Evolutionary conservation across 306 rosid species (phyloP).

Genomic region (Fragaria vesca): DNA sequence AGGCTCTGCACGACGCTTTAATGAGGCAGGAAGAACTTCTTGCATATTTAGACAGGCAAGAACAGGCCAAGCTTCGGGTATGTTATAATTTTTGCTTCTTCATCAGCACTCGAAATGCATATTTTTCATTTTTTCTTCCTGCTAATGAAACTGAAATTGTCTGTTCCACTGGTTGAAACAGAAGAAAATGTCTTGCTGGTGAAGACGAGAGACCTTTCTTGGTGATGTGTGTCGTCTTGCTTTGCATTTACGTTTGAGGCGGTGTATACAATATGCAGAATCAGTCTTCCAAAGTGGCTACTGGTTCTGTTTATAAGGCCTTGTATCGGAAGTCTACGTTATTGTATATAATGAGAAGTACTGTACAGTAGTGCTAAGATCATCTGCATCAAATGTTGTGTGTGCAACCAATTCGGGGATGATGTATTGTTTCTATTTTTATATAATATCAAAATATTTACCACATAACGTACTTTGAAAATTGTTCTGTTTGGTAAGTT

Average conservation of each 20-base stretch:
- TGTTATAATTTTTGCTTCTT: conserved; percentile 20
- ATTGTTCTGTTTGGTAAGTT: not conserved
- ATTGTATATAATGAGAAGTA: not conserved
- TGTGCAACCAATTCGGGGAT: not conserved
- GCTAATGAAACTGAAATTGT: conserved; percentile 16
- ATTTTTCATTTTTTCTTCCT: conserved; percentile 6
- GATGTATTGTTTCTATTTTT: not conserved
- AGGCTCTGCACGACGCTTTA: conserved; percentile 84
- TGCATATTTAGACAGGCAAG: conserved; percentile 69
- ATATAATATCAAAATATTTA: not conserved
- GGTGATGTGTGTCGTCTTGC: conserved; percentile 1
- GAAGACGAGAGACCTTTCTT: conserved; percentile 33
- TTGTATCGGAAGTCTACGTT: not conserved
- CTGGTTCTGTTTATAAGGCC: not conserved
- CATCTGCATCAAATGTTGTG: not conserved
- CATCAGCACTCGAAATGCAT: conserved; percentile 4
- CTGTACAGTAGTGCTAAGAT: not conserved
- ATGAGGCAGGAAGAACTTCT: conserved; percentile 88
- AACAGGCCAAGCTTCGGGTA: conserved; percentile 53
- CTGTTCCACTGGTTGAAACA: conserved; percentile 34
- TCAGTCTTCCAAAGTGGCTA: not conserved
- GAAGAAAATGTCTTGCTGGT: conserved; percentile 62
- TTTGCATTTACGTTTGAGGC: conserved; percentile 11
- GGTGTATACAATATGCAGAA: not conserved
- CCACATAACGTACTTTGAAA: not conserved